phyloP scores from a whole-genome alignment of 129 eudicot species.

The Tagetes patula region DNA sequence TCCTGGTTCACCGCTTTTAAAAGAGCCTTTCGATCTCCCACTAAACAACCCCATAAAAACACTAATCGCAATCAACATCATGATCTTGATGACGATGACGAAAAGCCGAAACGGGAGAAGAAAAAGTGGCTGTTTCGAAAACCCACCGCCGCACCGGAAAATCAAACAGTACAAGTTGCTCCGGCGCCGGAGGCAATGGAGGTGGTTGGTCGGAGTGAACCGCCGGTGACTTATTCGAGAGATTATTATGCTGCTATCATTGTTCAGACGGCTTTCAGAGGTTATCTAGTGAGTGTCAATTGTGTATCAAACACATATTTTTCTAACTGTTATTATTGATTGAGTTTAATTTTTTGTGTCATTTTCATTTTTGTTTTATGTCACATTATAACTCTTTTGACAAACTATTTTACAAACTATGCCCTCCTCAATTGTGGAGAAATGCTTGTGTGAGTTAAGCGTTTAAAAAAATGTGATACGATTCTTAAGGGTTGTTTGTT shows the following conservation, averaged over 20 bases:
- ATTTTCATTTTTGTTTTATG: too few relatives aligned
- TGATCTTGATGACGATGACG: slow-evolving; percentile 41
- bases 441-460: too few relatives aligned
- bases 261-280: slow-evolving; percentile 81
- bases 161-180: slow-evolving; percentile 10
- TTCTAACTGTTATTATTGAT: not conserved
- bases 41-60: slow-evolving; percentile 29
- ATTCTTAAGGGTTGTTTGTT: too few relatives aligned
- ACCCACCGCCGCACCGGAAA: slow-evolving; percentile 34
- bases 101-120: slow-evolving; percentile 56
- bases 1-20: slow-evolving; percentile 83
- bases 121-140: slow-evolving; percentile 64
- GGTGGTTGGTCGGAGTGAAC: slow-evolving; percentile 46
- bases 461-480: too few relatives aligned
- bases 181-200: slow-evolving; percentile 41
- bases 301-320: not conserved
- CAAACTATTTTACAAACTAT: too few relatives aligned
- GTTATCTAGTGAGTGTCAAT: slow-evolving; percentile 56
- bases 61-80: slow-evolving; percentile 8
- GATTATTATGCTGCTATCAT: slow-evolving; percentile 50
- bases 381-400: too few relatives aligned
- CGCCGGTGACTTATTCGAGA: slow-evolving; percentile 29
- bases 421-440: too few relatives aligned
- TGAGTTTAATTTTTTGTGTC: not conserved
- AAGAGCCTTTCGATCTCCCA: slow-evolving; percentile 76